phyloP scores from a whole-genome alignment of 352 stramenopile genomes.

The Poterioochromonas sp. region DNA sequence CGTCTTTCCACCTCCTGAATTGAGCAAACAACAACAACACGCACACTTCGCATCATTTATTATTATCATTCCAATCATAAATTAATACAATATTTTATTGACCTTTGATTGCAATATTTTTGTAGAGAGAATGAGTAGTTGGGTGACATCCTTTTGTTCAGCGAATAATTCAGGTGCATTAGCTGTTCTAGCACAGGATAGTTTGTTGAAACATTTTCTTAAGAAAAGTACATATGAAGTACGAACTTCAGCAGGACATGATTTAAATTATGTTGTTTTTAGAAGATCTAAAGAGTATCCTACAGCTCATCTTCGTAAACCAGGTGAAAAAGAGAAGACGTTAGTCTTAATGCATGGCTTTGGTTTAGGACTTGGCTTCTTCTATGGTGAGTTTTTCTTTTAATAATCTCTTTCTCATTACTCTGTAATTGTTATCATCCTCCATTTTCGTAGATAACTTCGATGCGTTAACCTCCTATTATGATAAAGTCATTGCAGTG shows the following conservation, averaged over 20 bases:
- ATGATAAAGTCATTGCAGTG: constrained; percentile 18
- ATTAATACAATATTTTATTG: too few species aligned
- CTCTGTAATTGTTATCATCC: not conserved
- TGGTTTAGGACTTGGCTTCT: constrained; percentile 1
- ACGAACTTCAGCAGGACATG: not conserved
- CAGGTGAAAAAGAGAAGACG: not conserved
- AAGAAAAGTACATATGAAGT: not conserved
- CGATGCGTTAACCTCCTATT: not conserved
- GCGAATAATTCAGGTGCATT: too few species aligned
- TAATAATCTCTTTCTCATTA: not conserved
- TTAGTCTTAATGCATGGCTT: constrained; percentile 7
- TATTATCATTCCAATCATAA: too few species aligned
- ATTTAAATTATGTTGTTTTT: not conserved
- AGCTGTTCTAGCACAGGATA: not conserved
- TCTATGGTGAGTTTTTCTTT: constrained; percentile 9
- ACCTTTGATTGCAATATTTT: too few species aligned
- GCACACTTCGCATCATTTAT: too few species aligned
- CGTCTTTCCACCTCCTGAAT: too few species aligned
- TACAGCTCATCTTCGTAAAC: not conserved
- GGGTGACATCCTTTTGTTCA: too few species aligned
- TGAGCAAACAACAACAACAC: too few species aligned
- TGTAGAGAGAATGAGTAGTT: too few species aligned
- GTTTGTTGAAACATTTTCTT: not conserved
- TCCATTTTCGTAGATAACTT: constrained; percentile 6
- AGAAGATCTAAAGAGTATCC: not conserved